Percentiles rank a stretch among this genome's conserved stretches.
phyloP scores from a whole-genome alignment of 2,329 filamentous ascomycete species.

The Calonectria hongkongensis region DNA sequence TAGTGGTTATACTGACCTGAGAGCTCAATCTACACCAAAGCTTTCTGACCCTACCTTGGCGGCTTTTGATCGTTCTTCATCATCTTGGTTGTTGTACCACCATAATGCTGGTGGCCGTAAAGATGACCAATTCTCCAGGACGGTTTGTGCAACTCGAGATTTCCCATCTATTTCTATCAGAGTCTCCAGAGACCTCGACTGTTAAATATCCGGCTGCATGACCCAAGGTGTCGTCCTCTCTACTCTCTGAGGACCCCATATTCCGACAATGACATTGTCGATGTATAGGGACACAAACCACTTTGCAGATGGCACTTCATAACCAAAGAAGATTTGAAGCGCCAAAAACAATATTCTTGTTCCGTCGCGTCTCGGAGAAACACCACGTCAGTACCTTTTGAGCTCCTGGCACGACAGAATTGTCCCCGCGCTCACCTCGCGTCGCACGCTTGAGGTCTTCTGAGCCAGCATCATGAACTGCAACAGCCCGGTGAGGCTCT shows the following conservation, averaged over 20 bases:
- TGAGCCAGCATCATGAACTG: conserved; percentile 43
- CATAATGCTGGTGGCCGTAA: conserved; percentile 41
- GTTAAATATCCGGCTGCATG: conserved; percentile 9
- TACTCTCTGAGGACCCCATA: conserved; percentile 7
- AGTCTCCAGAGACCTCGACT: conserved; percentile 28
- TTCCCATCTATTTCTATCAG: conserved; percentile 25
- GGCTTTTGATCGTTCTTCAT: neutral
- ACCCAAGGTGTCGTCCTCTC: conserved; percentile 1
- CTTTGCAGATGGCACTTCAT: conserved; percentile 25
- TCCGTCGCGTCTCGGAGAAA: conserved; percentile 29
- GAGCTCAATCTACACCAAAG: neutral
- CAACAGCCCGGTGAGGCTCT: conserved; percentile 46
- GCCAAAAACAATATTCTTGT: conserved; percentile 8
- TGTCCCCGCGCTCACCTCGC: conserved; percentile 15
- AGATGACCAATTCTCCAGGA: conserved; percentile 44
- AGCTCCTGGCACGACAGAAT: conserved; percentile 28
- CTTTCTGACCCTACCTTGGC: conserved; percentile 5
- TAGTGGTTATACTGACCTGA: neutral
- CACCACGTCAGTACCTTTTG: conserved; percentile 24
- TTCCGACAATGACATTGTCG: conserved; percentile 20
- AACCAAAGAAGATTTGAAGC: conserved; percentile 8
- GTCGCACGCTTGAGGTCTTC: conserved; percentile 33
- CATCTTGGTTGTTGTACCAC: conserved; percentile 43
- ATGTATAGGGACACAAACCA: conserved; percentile 21
- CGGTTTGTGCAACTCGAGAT: conserved; percentile 37